Percentiles rank a stretch among this genome's conserved stretches.
These are phyloP conservation scores for Dactylonectria estremocensis DNA, from an alignment of 2,329 filamentous ascomycete species.

Conservation along the genomic window DNA sequence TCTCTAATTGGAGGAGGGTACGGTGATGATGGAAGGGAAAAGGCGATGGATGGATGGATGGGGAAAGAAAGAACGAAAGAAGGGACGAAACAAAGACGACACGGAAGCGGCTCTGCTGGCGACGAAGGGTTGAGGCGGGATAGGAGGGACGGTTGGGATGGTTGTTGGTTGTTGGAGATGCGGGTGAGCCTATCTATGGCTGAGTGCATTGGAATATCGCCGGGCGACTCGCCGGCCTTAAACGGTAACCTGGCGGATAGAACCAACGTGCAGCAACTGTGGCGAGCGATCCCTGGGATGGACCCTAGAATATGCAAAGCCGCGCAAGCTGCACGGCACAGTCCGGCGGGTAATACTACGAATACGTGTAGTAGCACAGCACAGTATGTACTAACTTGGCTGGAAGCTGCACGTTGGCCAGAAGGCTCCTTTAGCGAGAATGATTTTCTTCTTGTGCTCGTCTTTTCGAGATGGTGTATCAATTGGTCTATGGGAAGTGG, in stretches of 20 bases:
- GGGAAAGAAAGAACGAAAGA: not conserved
- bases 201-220: not conserved
- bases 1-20: conserved; percentile 11
- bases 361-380: not conserved
- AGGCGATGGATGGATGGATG: not conserved
- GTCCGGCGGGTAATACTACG: not conserved
- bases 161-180: not conserved
- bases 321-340: not conserved
- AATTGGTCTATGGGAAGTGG: not conserved
- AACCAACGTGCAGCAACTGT: not conserved
- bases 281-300: not conserved
- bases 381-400: no score
- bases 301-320: not conserved
- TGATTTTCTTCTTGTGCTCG: not conserved
- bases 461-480: no score
- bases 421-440: not conserved
- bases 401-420: no score
- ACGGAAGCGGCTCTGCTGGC: not conserved
- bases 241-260: conserved; percentile 5
- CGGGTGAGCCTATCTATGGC: not conserved
- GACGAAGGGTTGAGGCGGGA: not conserved
- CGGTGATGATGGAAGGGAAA: not conserved
- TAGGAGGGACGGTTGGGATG: not conserved
- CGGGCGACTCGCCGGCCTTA: conserved; percentile 20
- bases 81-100: not conserved